phyloP scores from a whole-genome alignment of 2,329 filamentous ascomycete genomes.

The Aureobasidium subglaciale region DNA sequence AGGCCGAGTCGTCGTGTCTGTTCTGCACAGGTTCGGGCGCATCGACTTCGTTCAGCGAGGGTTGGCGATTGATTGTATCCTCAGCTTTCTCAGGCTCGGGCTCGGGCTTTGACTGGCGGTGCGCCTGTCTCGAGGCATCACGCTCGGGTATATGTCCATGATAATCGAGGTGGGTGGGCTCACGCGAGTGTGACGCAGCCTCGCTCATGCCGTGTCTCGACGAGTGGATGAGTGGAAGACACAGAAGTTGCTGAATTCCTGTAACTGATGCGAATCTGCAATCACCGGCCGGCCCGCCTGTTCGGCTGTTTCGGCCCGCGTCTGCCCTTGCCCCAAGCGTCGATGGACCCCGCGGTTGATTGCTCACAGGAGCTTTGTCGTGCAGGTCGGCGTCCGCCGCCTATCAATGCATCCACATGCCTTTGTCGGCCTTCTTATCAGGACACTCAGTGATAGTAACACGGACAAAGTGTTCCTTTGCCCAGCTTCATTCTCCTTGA shows the following conservation, averaged over 20 bases:
- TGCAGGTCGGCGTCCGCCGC: background rate
- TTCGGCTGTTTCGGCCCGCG: background rate
- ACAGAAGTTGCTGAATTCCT: background rate
- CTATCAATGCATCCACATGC: conserved; percentile 11
- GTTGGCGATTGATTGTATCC: background rate
- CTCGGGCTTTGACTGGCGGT: too few relatives aligned
- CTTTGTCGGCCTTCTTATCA: background rate
- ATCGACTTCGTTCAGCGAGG: conserved; percentile 16
- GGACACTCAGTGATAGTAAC: too few relatives aligned
- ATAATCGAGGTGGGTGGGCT: background rate
- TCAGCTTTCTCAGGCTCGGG: too few relatives aligned
- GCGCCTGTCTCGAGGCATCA: background rate
- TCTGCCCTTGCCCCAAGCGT: background rate
- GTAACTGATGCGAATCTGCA: background rate
- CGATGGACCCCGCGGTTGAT: conserved; percentile 5
- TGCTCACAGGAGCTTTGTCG: background rate
- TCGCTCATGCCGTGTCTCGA: background rate
- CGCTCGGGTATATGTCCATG: background rate
- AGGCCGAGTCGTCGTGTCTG: background rate
- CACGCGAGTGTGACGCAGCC: background rate
- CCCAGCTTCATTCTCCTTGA: background rate
- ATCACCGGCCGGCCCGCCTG: background rate
- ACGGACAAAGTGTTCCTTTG: background rate
- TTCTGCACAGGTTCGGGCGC: conserved; percentile 18
- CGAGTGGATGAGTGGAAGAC: background rate